Base-by-base conservation (phyloP, 495 filamentous ascomycete species). In the Diplogelasinospora grovesii region DNA sequence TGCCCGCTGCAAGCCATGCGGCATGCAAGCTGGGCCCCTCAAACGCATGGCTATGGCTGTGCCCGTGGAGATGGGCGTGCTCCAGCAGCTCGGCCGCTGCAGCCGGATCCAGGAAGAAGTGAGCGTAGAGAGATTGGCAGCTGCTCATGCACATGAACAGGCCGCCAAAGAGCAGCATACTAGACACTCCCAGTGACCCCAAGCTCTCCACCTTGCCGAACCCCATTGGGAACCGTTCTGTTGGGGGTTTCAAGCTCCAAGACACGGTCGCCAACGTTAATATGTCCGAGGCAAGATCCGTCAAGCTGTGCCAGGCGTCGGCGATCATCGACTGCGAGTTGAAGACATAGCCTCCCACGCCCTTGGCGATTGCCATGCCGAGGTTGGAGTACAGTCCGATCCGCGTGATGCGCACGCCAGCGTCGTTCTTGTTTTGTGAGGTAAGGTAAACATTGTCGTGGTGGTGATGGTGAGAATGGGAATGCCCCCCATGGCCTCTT, bases 161-260 rank as follows among this genome's bases (percentile, higher is more conserved):
- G 18, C 92, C 92, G 30, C 93, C 92, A 37, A 77, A 76, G 11
- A 97, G 74, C 49, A 98, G 69, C 55, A 98, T 78, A 30, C 86
- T 81, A 43, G 87, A 94, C 14, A 98, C 92, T 10, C 92, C 93
- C 50, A 98, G 60, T 10, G 87, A 88, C 9, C 92, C 92, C 59
- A 98, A 68, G 52, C 86, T 92, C 67, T 98, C 92, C n/a, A 98
- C 74, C 67, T 98, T 98, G 44, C 92, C 92, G 54, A 93, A 98
- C 4, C 92, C 92, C 52, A 76, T 73, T 11, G 92, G 92, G 59
- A 95, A 97, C 23, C 74, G 70, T 22, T 79, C 73, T 10, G 83
- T 86, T 1, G 92, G 89, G 16, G 84, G 81, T 47, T 81, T 84
- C 23, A 96, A 61, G 24, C 87, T 89, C 81, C 86, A 94, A 1